Conservation (phyloP, 2,329 filamentous ascomycete genomes). For the Hypoxylon rubiginosum region DNA sequence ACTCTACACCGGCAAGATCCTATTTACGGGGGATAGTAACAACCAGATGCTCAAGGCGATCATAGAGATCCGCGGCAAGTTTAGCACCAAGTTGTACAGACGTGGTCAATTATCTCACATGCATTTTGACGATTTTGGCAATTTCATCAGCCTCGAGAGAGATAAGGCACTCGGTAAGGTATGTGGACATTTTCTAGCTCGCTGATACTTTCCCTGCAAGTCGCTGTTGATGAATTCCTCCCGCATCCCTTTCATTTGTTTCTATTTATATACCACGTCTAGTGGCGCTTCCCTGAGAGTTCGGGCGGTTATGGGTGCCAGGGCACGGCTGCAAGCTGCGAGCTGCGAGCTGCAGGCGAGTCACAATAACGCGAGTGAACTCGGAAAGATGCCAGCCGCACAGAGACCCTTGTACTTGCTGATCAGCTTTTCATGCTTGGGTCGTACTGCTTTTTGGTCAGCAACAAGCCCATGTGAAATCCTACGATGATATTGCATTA, state of each 20-base stretch:
- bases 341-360: constrained; percentile 32
- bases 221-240: constrained; percentile 6
- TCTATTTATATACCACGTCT: constrained; percentile 41
- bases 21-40: constrained; percentile 95
- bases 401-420: constrained; percentile 16
- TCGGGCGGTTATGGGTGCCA: constrained; percentile 45
- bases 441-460: constrained; percentile 17
- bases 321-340: constrained; percentile 52
- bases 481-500: constrained; percentile 32
- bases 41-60: constrained; percentile 98
- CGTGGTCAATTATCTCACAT: constrained; percentile 80
- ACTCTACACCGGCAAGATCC: constrained; percentile 95
- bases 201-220: constrained; percentile 10
- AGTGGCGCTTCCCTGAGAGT: constrained; percentile 23
- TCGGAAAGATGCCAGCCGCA: constrained; percentile 32
- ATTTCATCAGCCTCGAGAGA: constrained; percentile 86
- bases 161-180: constrained; percentile 90
- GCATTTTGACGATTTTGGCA: constrained; percentile 87
- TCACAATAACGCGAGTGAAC: constrained; percentile 29
- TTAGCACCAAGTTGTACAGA: constrained; percentile 89
- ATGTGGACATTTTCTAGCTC: constrained; percentile 51
- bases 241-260: constrained; percentile 20
- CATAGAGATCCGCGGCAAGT: constrained; percentile 94
- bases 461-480: constrained; percentile 16
- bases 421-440: constrained; percentile 8